Percentiles rank a stretch among this genome's conserved stretches.
Conservation (phyloP, 2,329 filamentous ascomycete genomes). For the Ophiostoma novo-ulmi region DNA sequence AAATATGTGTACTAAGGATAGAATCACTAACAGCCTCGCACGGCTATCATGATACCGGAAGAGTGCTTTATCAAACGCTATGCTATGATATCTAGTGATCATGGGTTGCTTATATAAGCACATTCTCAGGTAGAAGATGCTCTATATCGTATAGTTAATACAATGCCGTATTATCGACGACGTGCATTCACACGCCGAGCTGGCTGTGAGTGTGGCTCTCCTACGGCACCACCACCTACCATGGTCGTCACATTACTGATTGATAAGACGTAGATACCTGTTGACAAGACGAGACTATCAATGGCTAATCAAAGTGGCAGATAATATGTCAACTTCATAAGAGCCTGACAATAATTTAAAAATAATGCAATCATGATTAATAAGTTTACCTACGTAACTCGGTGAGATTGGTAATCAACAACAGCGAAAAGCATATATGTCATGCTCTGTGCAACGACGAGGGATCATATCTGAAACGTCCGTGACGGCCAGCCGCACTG, state of each 20-base stretch:
- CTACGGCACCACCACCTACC: background rate
- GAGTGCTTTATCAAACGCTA: too few species aligned
- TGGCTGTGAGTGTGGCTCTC: background rate
- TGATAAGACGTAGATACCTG: background rate
- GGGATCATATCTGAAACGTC: background rate
- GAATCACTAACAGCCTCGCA: background rate
- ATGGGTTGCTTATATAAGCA: background rate
- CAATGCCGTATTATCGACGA: background rate
- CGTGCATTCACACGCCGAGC: background rate
- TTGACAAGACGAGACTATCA: too few species aligned
- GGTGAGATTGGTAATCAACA: background rate
- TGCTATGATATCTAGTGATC: too few species aligned
- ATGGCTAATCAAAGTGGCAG: too few species aligned
- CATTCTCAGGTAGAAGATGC: background rate
- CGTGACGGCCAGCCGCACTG: background rate
- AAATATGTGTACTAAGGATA: too few species aligned
- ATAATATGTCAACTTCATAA: background rate
- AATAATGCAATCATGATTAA: background rate
- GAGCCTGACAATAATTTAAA: background rate
- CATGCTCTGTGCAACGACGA: background rate
- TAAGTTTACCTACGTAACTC: background rate
- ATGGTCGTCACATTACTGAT: background rate
- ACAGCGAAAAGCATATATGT: background rate
- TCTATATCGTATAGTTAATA: too few species aligned
- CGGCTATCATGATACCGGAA: background rate